Percentiles rank a stretch among this genome's conserved stretches.
These are phyloP conservation scores for Collybia nuda DNA, from an alignment of 768 basidiomycete species.

Conservation along the genomic window DNA sequence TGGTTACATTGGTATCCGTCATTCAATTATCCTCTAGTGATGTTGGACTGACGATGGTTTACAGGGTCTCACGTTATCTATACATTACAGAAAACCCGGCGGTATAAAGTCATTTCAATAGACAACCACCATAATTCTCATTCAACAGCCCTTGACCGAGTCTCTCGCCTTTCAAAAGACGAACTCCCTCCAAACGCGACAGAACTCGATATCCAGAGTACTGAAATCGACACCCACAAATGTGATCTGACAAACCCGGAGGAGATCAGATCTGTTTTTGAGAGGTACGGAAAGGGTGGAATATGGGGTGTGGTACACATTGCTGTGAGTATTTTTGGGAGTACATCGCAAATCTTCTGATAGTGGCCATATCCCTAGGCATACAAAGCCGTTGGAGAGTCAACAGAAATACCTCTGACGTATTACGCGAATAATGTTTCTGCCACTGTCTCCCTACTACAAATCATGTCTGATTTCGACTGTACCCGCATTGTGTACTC, in stretches of 20 bases:
- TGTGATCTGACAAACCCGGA: slow-evolving; percentile 77
- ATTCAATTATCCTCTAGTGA: slow-evolving; percentile 1
- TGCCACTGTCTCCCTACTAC: slow-evolving; percentile 83
- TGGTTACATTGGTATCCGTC: slow-evolving; percentile 78
- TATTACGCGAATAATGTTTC: slow-evolving; percentile 96
- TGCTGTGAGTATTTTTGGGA: slow-evolving; percentile 51
- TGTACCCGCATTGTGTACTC: slow-evolving; percentile 93
- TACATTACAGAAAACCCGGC: slow-evolving; percentile 77
- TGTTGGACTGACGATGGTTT: slow-evolving; percentile 12
- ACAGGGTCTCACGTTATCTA: slow-evolving; percentile 94
- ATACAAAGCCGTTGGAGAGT: slow-evolving; percentile 97
- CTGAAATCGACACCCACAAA: slow-evolving; percentile 64
- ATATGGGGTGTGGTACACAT: slow-evolving; percentile 89
- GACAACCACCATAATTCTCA: slow-evolving; percentile 96
- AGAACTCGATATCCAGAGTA: slow-evolving; percentile 67
- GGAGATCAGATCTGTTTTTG: slow-evolving; percentile 77
- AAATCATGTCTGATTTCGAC: slow-evolving; percentile 83
- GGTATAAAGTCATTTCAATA: slow-evolving; percentile 90
- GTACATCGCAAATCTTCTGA: no score
- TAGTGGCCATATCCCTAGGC: slow-evolving; percentile 49
- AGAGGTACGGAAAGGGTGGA: slow-evolving; percentile 20
- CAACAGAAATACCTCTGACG: slow-evolving; percentile 85
- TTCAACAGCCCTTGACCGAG: slow-evolving; percentile 69
- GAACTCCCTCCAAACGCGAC: slow-evolving; percentile 68
- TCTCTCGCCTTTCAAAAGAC: slow-evolving; percentile 76